Evolutionary conservation across 495 filamentous ascomycete species (phyloP).

Genomic region (Penicillium ucsense): DNA sequence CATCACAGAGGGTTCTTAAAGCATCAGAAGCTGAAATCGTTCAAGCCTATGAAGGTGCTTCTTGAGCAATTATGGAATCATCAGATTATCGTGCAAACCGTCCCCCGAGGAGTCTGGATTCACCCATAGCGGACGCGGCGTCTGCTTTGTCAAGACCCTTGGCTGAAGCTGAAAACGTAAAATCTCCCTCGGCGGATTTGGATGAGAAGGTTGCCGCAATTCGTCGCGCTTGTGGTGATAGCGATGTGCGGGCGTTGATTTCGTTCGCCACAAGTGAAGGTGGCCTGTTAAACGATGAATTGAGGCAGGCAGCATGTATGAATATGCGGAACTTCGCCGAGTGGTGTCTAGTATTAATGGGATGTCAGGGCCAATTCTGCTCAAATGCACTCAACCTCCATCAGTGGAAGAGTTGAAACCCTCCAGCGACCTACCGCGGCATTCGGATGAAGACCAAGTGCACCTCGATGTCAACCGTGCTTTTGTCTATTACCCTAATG

Average conservation of each 20-base stretch:
- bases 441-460: constrained; percentile 83
- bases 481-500: constrained; percentile 91
- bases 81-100: no score
- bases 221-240: constrained; percentile 53
- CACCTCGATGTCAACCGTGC: constrained; percentile 85
- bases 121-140: no score
- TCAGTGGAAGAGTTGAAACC: constrained; percentile 12
- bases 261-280: constrained; percentile 59
- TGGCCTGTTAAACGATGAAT: constrained; percentile 70
- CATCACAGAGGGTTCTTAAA: no score
- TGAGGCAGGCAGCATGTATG: constrained; percentile 72
- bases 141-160: no score
- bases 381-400: constrained; percentile 43
- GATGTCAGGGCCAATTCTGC: constrained; percentile 62
- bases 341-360: no score
- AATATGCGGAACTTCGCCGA: background rate
- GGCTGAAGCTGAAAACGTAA: no score
- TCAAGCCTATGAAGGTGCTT: no score
- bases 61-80: no score
- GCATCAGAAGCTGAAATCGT: no score
- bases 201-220: constrained; percentile 40
- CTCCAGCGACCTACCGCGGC: constrained; percentile 52
- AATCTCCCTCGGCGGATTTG: background rate
- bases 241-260: constrained; percentile 53
- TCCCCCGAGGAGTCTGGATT: no score